Evolutionary conservation across 257 asterid genomes (phyloP), one percentile per base, ranked within the genome.

Genomic region (Asclepias syriaca): DNA sequence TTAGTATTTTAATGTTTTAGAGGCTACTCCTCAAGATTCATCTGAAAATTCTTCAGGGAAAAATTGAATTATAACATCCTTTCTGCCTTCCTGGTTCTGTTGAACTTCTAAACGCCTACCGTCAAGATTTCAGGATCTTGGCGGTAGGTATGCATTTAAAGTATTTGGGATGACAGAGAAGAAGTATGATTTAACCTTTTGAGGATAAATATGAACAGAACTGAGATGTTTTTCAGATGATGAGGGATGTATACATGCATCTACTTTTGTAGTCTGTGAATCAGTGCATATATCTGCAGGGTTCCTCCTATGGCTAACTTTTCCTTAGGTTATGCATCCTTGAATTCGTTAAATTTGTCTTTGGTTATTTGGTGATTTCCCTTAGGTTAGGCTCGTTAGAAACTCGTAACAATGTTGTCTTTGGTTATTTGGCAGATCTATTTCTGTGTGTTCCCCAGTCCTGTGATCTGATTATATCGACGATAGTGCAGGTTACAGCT

Each of bases 401-500:
- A 58, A 65, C 58, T 43, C 11, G 24, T 55, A 12, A 0, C n/a
- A 39, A 19, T 39, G 46, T 58, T 71, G 12, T 16, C 68, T 57
- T 56, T 21, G 40, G 45, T 40, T 56, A 43, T 57, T 70, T 39
- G 48, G 12, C 29, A 15, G 18, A 54, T 51, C 0, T 32, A 27
- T 58, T 65, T 57, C 19, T 6, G 27, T 45, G 15, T 70, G 21
- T 64, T 45, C 8, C 48, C 14, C 13, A 16, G 49, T 37, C 6
- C 13, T 6, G 7, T 34, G 45, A 64, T 63, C 16, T 16, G 49
- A 63, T 63, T 18, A 48, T 18, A 15, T 9, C 16, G 8, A 51
- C 3, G 19, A 24, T 14, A 10, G 24, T 81, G 84, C 87, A 93
- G 98, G 97, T 90, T 69, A 93, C 96, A 3, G 85, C 95, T 10